Percentiles rank a stretch among this genome's conserved stretches.
Conservation (phyloP, 1,139 yeast species). For the Kluyveromyces sp. region DNA sequence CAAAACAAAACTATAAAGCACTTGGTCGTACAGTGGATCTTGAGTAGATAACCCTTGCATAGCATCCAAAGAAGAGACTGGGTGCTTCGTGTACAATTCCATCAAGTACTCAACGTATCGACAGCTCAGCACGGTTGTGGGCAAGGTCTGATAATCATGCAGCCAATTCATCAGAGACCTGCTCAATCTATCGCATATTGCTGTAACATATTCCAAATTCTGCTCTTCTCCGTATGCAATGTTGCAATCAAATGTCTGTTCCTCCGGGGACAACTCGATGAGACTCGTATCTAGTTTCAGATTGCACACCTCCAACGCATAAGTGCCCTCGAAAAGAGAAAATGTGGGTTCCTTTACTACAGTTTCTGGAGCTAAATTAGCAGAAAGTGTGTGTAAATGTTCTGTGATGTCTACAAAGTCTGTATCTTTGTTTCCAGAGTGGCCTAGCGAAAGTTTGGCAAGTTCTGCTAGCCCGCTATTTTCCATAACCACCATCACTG, state of each 20-base stretch:
- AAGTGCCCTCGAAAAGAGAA: constrained; percentile 62
- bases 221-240: constrained; percentile 20
- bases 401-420: constrained; percentile 40
- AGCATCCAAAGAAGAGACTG: constrained; percentile 12
- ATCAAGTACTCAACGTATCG: constrained; percentile 52
- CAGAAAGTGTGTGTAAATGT: constrained; percentile 32
- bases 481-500: not conserved
- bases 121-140: constrained; percentile 58
- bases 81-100: constrained; percentile 32
- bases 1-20: constrained; percentile 40
- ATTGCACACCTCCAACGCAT: constrained; percentile 62
- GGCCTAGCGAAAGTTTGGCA: constrained; percentile 1
- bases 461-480: not conserved
- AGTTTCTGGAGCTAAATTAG: constrained; percentile 31
- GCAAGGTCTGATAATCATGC: constrained; percentile 47
- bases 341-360: constrained; percentile 49
- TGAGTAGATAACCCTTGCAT: constrained; percentile 27
- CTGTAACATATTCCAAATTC: constrained; percentile 35
- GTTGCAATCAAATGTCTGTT: constrained; percentile 27
- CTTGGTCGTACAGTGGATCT: constrained; percentile 36
- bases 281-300: constrained; percentile 57
- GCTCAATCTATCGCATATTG: constrained; percentile 41
- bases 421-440: constrained; percentile 10
- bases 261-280: constrained; percentile 37
- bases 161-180: constrained; percentile 51